A percentile compares a stretch with the other conserved stretches of the same genome.
Evolutionary conservation across 2,329 filamentous ascomycete species (phyloP).

Genomic region (Pleurostoma richardsiae): DNA sequence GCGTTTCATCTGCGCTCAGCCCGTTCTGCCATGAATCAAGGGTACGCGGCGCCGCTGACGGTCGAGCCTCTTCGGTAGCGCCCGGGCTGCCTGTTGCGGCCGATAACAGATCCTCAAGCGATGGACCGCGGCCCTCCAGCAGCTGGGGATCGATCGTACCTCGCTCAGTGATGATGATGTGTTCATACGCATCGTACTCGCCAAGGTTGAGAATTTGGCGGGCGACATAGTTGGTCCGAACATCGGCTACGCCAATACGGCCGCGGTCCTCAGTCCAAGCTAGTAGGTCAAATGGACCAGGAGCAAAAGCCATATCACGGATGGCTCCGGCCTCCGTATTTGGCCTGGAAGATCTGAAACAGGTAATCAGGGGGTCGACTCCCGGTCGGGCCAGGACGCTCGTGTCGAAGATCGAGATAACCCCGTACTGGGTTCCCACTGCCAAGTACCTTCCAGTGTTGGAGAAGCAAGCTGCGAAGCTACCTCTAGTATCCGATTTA

Average conservation of each 20-base stretch:
- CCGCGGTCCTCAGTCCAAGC: slow-evolving; percentile 92
- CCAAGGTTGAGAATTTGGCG: slow-evolving; percentile 66
- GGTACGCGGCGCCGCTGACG: slow-evolving; percentile 21
- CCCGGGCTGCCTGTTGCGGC: too few species aligned
- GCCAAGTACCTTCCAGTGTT: slow-evolving; percentile 66
- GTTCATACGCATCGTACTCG: slow-evolving; percentile 50
- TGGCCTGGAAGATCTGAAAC: slow-evolving; percentile 73
- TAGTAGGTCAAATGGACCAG: slow-evolving; percentile 82
- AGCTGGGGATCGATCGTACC: slow-evolving; percentile 49
- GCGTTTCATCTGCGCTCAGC: slow-evolving; percentile 47
- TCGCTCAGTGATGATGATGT: slow-evolving; percentile 51
- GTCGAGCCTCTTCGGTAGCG: slow-evolving; percentile 20
- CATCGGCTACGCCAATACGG: slow-evolving; percentile 67
- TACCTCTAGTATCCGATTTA: slow-evolving; percentile 54
- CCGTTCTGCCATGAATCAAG: slow-evolving; percentile 25
- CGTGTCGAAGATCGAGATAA: slow-evolving; percentile 70
- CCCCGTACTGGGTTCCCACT: slow-evolving; percentile 74
- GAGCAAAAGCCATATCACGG: slow-evolving; percentile 87
- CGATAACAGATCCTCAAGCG: too few species aligned
- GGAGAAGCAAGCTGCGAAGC: slow-evolving; percentile 76
- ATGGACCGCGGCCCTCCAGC: slow-evolving; percentile 29
- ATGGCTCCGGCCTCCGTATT: slow-evolving; percentile 71
- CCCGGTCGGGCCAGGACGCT: slow-evolving; percentile 35
- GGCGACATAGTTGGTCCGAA: slow-evolving; percentile 60
- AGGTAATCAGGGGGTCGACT: slow-evolving; percentile 61